Base-by-base conservation (phyloP, 805 yeast genomes). In the Suhomyces kilbournensis region DNA sequence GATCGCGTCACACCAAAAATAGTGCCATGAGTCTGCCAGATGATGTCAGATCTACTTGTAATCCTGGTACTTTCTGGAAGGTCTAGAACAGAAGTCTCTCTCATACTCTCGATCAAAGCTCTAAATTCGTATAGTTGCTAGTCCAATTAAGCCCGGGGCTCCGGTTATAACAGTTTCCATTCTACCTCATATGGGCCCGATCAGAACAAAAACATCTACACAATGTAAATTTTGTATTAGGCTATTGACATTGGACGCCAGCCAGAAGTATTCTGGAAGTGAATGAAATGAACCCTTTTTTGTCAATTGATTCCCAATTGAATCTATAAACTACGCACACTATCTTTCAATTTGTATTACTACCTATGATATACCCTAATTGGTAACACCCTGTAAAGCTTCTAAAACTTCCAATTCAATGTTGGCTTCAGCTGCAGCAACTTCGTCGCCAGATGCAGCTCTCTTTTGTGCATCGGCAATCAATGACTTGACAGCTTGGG, bases 351-450 rank as follows among this genome's bases (percentile, higher is more conserved):
- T 9, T 42, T 14, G 15, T 17, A 17, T 42, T 42, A 42, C 17
- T 42, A 23, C 25, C 44, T 42, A 42, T 42, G 44, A n/a, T 44
- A 22, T 45, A 32, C 35, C 57, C 67, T 82, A 85, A 76, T 86
- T 85, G 64, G 89, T 90, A 71, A 86, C 84, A 63, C 86, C 82
- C 72, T 88, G 87, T 71, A 93, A 81, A 65, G 97, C 94, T 84
- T 93, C 97, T 71, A 94, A 84, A 53, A 94, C 97, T 78, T 94
- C 97, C 69, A 93, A 80, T 81, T 93, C 94, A 69, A 94, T 90
- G 72, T 86, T 84, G 66, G 98, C 98, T 78, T 89, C 96, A 60
- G 97, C 96, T 63, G 96, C 94, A 60, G 83, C 88, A 53, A 81
- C 82, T 77, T 89, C 97, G 64, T 89, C 97, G 47, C 93, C 75